Evolutionary conservation across 2,329 filamentous ascomycete genomes (phyloP).

Genomic region (Aspergillus pseudonomiae): DNA sequence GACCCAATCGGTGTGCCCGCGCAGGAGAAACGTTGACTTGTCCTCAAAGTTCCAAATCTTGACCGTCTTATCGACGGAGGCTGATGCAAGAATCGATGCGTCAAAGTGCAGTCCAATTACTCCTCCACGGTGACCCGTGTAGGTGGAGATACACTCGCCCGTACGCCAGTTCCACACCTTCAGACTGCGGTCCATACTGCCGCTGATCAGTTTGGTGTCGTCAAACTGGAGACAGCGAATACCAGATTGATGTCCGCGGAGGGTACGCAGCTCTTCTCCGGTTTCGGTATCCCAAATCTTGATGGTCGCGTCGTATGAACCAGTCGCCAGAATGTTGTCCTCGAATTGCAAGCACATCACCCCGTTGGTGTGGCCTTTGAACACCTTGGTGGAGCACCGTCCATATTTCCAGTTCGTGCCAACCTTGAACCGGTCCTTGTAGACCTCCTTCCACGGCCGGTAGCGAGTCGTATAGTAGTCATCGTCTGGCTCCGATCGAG

Average conservation of each 20-base stretch:
- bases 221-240: constrained; percentile 93
- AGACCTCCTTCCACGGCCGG: constrained; percentile 94
- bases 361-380: constrained; percentile 86
- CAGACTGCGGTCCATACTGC: constrained; percentile 82
- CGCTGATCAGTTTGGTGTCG: constrained; percentile 86
- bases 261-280: constrained; percentile 80
- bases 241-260: constrained; percentile 78
- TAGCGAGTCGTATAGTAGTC: constrained; percentile 55
- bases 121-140: constrained; percentile 76
- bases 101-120: constrained; percentile 90
- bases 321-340: constrained; percentile 87
- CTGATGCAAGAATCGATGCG: constrained; percentile 79
- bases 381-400: constrained; percentile 78
- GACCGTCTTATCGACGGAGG: constrained; percentile 85
- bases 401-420: constrained; percentile 98
- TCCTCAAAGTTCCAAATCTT: constrained; percentile 92
- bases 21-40: constrained; percentile 76
- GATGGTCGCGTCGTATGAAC: constrained; percentile 91
- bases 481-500: constrained; percentile 39
- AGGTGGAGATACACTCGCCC: constrained; percentile 80
- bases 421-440: constrained; percentile 92
- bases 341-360: constrained; percentile 80
- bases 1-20: constrained; percentile 91
- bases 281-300: constrained; percentile 96
- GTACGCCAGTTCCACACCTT: constrained; percentile 98